Evolutionary conservation across 2,329 filamentous ascomycete species (phyloP), one percentile per base, ranked within the genome.

Genomic region (Ceratocystis papillata): DNA sequence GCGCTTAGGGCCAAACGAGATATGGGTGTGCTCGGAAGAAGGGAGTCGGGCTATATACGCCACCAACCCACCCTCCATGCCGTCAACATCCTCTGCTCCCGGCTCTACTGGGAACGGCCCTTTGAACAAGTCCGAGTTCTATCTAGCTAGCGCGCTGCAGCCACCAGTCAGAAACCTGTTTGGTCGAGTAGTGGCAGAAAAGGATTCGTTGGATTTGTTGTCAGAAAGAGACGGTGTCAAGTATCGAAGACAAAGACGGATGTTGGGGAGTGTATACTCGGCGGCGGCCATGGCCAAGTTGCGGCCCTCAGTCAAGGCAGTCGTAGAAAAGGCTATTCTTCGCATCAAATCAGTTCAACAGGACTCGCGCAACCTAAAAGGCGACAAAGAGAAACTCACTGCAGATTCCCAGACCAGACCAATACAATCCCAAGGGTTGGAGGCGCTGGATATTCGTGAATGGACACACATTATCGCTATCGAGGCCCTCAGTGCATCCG

Each of bases 381-480:
- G 15, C n/a, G 5, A 7, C 17, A n/a, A 37, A 2, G n/a, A 37
- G 28, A 10, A n/a, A 20, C 6, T 22, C 17, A 59, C 48, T 4
- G 55, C 28, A 59, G 55, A 37, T n/a, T 30, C 12, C 5, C 28
- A 59, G 17, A 4, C 55, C n/a, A n/a, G 28, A 28, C 1, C 28
- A 59, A n/a, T 15, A 59, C 25, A 37, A 20, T 30, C 15, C 3
- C 17, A 30, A n/a, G 28, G 33, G 25, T n/a, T 28, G 22, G 2
- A 5, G 22, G 74, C 77, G 33, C 70, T 82, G 3, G 79, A 82
- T 66, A 70, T 83, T 20, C 79, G 79, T 63, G 77, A 81, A 65
- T 83, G 80, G 80, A 82, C 82, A 80, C 80, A 83, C 71, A 81
- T 83, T 66, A 73, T 81, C 20, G 77, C 76, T 1, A 79, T 83